phyloP scores from a whole-genome alignment of 768 basidiomycete species.

The Auriscalpium vulgare region DNA sequence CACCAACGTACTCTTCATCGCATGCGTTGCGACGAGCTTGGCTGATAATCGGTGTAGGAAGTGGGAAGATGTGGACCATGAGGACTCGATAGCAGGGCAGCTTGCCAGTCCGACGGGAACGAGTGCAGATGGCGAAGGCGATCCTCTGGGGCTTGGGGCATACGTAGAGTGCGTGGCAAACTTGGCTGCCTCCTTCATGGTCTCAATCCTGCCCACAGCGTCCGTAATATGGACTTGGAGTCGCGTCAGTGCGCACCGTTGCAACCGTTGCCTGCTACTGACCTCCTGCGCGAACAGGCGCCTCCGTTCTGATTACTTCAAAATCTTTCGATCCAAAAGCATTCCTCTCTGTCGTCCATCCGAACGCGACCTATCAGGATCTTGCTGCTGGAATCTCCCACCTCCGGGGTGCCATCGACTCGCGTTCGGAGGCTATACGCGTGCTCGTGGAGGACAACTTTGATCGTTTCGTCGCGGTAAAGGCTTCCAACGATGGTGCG shows the following conservation, averaged over 20 bases:
- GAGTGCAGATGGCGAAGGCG: slow-evolving; percentile 49
- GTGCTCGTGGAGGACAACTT: slow-evolving; percentile 97
- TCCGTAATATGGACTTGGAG: slow-evolving; percentile 67
- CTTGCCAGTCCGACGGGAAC: slow-evolving; percentile 44
- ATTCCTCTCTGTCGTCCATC: slow-evolving; percentile 86
- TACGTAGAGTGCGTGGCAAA: slow-evolving; percentile 43
- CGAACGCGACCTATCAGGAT: slow-evolving; percentile 92
- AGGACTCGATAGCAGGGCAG: slow-evolving; percentile 67
- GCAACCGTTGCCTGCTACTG: slow-evolving; percentile 3
- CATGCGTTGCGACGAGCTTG: too few species aligned
- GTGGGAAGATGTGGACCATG: slow-evolving; percentile 90
- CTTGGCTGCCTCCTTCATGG: not conserved
- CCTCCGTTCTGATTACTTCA: slow-evolving; percentile 76
- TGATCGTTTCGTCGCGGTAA: slow-evolving; percentile 95
- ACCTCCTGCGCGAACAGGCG: slow-evolving; percentile 37
- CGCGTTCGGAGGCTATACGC: slow-evolving; percentile 88
- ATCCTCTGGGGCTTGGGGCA: slow-evolving; percentile 73
- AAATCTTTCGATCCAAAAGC: slow-evolving; percentile 95
- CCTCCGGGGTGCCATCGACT: slow-evolving; percentile 74
- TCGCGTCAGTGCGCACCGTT: slow-evolving; percentile 45
- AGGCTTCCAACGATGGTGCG: slow-evolving; percentile 90
- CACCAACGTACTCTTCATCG: slow-evolving; percentile 51
- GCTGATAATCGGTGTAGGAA: slow-evolving; percentile 33
- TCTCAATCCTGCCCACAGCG: slow-evolving; percentile 27
- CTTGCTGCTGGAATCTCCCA: slow-evolving; percentile 69